Base-by-base conservation (phyloP, 2,329 filamentous ascomycete species). In the Magnaporthales sp. region DNA sequence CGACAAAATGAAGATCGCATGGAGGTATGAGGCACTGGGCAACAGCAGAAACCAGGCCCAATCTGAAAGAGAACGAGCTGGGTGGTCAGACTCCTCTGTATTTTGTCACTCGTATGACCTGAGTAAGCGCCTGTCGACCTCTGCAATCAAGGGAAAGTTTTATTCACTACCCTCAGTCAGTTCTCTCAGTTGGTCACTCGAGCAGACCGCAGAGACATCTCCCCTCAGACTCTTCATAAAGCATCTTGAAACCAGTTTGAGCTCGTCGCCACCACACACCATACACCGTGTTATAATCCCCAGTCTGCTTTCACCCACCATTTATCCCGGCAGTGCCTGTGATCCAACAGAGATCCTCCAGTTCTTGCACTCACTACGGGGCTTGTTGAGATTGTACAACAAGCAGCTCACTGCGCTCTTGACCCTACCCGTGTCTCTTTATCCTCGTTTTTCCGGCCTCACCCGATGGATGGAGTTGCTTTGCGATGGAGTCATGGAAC, bases 1-100 rank as follows among this genome's bases (percentile, higher is more conserved):
- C 54, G 91, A 94, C 69, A 93, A 89, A 77, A 98, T 99, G 95
- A 98, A 97, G 80, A 99, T 99, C 80, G 95, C 95, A 3, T 99
- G 95, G 95, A 86, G 95, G 76, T 99, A 99, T 79, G 93, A 98
- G 77, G 86, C 88, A 38, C 78, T 98, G 66, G 90, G 91, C 19
- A 89, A 77, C 66, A 71, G 90, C 70, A 69, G 66, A 66, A 26
- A 60, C 67, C 68, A 66, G 31, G 58, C 60, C 30, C 63, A 24
- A 15, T 30, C 64, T 46, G 66, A 69, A 61, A 69, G 65, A 68
- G 67, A 66, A 26, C 61, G 68, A 62, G 74, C 72, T 9, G 54
- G 65, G 62, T 67, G 51, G 30, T 68, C 76, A 5, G 56, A 26
- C 6, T 69, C 71, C 6, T 68, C 75, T 31, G 67, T 82, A 2